Conservation (phyloP, 192 early-diverging fungal species). For the Rhizophagus prolifer region DNA sequence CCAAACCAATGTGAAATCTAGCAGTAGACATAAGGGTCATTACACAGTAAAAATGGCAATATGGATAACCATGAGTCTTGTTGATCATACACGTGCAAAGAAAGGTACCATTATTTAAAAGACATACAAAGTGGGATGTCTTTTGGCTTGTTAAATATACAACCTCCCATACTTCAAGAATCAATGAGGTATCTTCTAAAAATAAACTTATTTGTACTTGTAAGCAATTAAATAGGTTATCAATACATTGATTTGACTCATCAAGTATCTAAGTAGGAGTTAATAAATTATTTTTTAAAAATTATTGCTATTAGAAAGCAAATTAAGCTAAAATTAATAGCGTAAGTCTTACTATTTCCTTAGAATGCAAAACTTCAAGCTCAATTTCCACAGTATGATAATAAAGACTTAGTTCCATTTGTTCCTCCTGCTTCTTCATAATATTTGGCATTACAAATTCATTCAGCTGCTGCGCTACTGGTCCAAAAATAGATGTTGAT, state of each 20-base stretch:
- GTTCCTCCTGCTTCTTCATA: not conserved
- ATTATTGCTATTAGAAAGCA: no score
- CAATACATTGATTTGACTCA: not conserved
- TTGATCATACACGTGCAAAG: not conserved
- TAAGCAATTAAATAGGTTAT: not conserved
- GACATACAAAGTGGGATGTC: not conserved
- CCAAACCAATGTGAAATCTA: not conserved
- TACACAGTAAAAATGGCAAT: no score
- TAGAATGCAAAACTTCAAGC: not conserved
- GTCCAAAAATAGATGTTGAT: not conserved
- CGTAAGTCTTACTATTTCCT: no score
- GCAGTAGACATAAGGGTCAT: no score
- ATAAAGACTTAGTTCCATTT: not conserved
- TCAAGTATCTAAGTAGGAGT: not conserved
- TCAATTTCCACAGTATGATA: no score
- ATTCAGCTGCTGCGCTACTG: not conserved
- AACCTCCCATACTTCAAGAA: not conserved
- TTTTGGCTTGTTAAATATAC: not conserved
- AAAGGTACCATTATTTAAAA: not conserved
- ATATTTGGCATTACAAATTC: not conserved
- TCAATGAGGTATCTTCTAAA: not conserved
- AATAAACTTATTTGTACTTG: not conserved
- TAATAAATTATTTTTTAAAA: no score
- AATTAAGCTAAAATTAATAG: no score
- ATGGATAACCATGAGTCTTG: no score